Conservation (phyloP, 2,329 filamentous ascomycete species). For the Xylaria digitata region DNA sequence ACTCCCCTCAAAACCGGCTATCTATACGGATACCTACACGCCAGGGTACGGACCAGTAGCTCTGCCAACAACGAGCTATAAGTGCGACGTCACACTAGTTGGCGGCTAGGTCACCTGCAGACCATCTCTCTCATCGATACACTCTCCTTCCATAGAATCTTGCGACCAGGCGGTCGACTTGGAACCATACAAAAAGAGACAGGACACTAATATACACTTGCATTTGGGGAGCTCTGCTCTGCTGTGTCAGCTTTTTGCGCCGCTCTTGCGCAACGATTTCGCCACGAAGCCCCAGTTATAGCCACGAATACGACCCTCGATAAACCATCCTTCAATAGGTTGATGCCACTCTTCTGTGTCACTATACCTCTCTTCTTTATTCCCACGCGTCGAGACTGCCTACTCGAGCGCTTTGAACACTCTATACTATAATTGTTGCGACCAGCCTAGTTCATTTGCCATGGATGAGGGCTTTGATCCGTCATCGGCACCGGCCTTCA, state of each 20-base stretch:
- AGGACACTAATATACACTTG: neutral
- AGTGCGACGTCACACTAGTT: slow-evolving; percentile 29
- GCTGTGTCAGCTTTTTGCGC: slow-evolving; percentile 24
- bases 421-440: slow-evolving; percentile 12
- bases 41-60: slow-evolving; percentile 7
- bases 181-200: slow-evolving; percentile 12
- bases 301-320: slow-evolving; percentile 26
- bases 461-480: slow-evolving; percentile 56
- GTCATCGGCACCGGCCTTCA: slow-evolving; percentile 53
- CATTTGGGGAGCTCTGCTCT: neutral
- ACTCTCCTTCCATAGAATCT: neutral
- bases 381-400: slow-evolving; percentile 22
- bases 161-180: slow-evolving; percentile 14
- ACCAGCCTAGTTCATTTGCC: slow-evolving; percentile 15
- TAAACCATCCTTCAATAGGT: slow-evolving; percentile 7
- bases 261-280: slow-evolving; percentile 20
- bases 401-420: slow-evolving; percentile 16
- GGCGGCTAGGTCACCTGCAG: slow-evolving; percentile 22
- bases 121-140: slow-evolving; percentile 17
- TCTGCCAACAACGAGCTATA: slow-evolving; percentile 25
- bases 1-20: slow-evolving; percentile 7
- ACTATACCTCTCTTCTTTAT: slow-evolving; percentile 4
- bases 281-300: slow-evolving; percentile 27
- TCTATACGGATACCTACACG: neutral
- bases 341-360: slow-evolving; percentile 32